phyloP scores from a whole-genome alignment of 2,329 filamentous ascomycete genomes.

The Cercospora canescens region DNA sequence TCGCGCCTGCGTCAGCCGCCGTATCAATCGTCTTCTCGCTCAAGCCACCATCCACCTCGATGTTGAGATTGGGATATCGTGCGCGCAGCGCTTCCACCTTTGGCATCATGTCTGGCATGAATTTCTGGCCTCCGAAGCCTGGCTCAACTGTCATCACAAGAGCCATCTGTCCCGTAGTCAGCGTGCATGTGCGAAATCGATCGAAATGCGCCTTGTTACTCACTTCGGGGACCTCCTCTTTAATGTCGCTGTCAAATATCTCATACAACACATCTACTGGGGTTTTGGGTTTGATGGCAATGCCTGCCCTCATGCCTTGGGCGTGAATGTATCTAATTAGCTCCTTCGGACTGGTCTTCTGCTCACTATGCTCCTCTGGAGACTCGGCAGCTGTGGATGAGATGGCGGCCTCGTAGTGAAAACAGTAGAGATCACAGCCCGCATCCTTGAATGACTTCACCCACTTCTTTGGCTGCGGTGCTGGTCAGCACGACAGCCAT shows the following conservation, averaged over 20 bases:
- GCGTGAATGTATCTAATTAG: slow-evolving; percentile 90
- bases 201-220: slow-evolving; percentile 41
- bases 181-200: neutral
- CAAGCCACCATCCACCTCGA: slow-evolving; percentile 94
- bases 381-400: slow-evolving; percentile 78
- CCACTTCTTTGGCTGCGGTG: slow-evolving; percentile 87
- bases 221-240: slow-evolving; percentile 84
- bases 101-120: slow-evolving; percentile 93
- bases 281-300: slow-evolving; percentile 93
- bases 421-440: slow-evolving; percentile 98
- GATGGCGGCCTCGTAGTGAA: slow-evolving; percentile 96
- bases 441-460: slow-evolving; percentile 91
- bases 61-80: slow-evolving; percentile 88
- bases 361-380: slow-evolving; percentile 67
- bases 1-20: slow-evolving; percentile 91
- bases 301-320: slow-evolving; percentile 82
- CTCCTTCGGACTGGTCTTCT: slow-evolving; percentile 77
- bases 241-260: slow-evolving; percentile 71
- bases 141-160: slow-evolving; percentile 98
- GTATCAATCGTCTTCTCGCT: slow-evolving; percentile 88
- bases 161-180: slow-evolving; percentile 70
- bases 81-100: slow-evolving; percentile 84
- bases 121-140: slow-evolving; percentile 96
- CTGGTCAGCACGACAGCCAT: slow-evolving; percentile 25
- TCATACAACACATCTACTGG: slow-evolving; percentile 90